Conservation (phyloP, 495 filamentous ascomycete genomes). For the Neurospora discreta region DNA sequence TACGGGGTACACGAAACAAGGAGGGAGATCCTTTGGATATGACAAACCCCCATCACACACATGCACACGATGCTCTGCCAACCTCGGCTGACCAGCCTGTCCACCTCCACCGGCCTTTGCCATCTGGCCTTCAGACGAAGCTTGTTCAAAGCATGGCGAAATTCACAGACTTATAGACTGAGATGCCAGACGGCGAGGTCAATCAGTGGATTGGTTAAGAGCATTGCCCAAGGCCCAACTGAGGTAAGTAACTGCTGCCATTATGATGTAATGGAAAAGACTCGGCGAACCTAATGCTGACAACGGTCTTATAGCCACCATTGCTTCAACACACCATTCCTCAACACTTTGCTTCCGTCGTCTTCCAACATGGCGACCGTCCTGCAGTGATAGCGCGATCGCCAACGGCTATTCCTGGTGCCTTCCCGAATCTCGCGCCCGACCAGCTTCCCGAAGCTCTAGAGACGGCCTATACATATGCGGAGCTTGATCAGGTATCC, state of each 20-base stretch:
- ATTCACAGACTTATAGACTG: not conserved
- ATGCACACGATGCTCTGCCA: not conserved
- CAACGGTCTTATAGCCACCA: slow-evolving; percentile 11
- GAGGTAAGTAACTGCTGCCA: not conserved
- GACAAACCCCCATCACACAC: not conserved
- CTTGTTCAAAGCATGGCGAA: not conserved
- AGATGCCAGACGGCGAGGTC: not conserved
- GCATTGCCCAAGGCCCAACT: slow-evolving; percentile 1
- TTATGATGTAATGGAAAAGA: not conserved
- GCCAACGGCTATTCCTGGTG: slow-evolving; percentile 14
- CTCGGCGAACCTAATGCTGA: not conserved
- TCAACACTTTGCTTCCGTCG: slow-evolving; percentile 66
- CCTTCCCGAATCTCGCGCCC: slow-evolving; percentile 5
- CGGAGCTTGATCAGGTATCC: slow-evolving; percentile 60
- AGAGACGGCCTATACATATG: slow-evolving; percentile 57
- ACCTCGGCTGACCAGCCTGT: not conserved
- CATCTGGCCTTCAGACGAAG: not conserved
- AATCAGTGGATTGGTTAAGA: slow-evolving; percentile 1
- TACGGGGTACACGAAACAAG: not conserved
- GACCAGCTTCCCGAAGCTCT: slow-evolving; percentile 1
- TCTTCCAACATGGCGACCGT: slow-evolving; percentile 60
- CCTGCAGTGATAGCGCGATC: slow-evolving; percentile 43
- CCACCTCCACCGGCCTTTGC: not conserved
- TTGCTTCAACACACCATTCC: slow-evolving; percentile 49
- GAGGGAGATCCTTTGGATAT: not conserved